Evolutionary conservation across 768 basidiomycete species (phyloP).

Genomic region (Boletus insuetus): DNA sequence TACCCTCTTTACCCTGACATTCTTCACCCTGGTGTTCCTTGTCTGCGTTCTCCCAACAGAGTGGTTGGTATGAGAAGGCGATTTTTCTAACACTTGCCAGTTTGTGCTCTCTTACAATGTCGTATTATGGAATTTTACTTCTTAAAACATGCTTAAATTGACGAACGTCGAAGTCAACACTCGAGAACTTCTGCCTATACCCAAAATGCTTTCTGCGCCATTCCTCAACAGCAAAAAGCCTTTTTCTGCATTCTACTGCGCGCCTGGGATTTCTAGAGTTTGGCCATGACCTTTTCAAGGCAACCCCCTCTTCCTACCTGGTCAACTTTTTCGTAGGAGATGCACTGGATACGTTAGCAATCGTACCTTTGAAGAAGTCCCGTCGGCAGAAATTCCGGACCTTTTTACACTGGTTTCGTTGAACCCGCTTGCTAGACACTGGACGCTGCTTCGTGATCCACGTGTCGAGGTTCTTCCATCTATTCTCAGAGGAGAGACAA

Average conservation of each 20-base stretch:
- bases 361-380: background rate
- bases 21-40: background rate
- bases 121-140: too few relatives aligned
- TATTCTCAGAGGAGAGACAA: background rate
- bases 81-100: too few relatives aligned
- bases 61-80: too few relatives aligned
- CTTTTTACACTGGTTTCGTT: background rate
- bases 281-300: too few relatives aligned
- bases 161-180: too few relatives aligned
- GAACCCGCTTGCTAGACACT: background rate
- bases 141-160: too few relatives aligned
- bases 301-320: background rate
- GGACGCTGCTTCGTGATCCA: background rate
- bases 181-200: too few relatives aligned
- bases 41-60: background rate
- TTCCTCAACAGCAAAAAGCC: too few relatives aligned
- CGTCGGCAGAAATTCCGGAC: background rate
- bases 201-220: too few relatives aligned
- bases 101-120: too few relatives aligned
- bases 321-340: background rate
- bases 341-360: background rate
- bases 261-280: background rate
- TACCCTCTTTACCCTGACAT: background rate
- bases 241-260: too few relatives aligned
- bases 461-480: background rate